Base-by-base conservation (phyloP, 2,329 filamentous ascomycete species). In the Venturia asperata region DNA sequence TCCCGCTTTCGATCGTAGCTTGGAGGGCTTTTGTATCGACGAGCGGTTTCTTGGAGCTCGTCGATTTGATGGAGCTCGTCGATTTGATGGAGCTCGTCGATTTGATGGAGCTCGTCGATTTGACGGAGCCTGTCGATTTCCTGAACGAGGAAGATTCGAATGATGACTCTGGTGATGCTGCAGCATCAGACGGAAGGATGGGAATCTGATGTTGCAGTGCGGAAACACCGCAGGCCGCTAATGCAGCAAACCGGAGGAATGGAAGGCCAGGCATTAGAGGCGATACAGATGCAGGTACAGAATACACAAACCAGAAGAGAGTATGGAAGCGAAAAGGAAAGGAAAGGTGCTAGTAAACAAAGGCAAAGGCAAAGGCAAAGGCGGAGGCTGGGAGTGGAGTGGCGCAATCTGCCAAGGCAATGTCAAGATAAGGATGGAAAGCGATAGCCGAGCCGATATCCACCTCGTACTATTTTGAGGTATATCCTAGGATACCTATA, bases 1-100 rank as follows among this genome's bases (percentile, higher is more conserved):
- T 83, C 21, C 83, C 76, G 49, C 76, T 74, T 21, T 76, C 79
- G 74, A 91, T 87, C 66, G 77, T 77, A 19, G 75, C 76, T 74
- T 89, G 84, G 1, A 89, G 78, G 17, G 76, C 74, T 71, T 84
- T 67, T 47, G 64, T 69, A 45, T 71, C 68, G 58, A 72, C 69
- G 34, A 72, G 37, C 6, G 17, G 6, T 42, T 42, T 42, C 37
- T 27, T 43, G 27, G n/a, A n/a, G n/a, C n/a, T n/a, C n/a, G n/a
- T n/a, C n/a, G n/a, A n/a, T n/a, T n/a, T n/a, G n/a, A n/a, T n/a
- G n/a, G n/a, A n/a, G n/a, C n/a, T n/a, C n/a, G n/a, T n/a, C n/a
- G n/a, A n/a, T n/a, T n/a, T n/a, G n/a, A n/a, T n/a, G n/a, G n/a
- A n/a, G n/a, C n/a, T n/a, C n/a, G n/a, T n/a, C n/a, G n/a, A n/a